Conservation (phyloP, 805 yeast species). For the Nakazawaea sp. region DNA sequence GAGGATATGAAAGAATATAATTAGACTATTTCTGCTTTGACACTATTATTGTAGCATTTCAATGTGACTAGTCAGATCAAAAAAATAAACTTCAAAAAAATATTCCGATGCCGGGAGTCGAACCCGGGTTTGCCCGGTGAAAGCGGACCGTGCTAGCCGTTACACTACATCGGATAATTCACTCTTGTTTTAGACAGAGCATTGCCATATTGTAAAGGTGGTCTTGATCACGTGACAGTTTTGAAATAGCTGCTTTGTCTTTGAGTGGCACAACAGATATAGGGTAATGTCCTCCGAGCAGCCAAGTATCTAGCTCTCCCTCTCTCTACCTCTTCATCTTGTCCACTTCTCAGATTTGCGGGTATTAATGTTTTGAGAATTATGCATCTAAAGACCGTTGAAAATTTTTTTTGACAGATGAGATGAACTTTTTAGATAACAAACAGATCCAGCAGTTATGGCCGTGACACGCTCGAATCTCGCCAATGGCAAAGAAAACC, state of each 20-base stretch:
- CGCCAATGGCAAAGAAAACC: not conserved
- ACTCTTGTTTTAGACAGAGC: no score
- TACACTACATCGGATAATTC: constrained; percentile 65
- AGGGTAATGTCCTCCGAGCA: no score
- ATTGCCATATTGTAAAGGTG: no score
- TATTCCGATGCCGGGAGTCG: constrained; percentile 81
- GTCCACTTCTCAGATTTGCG: not conserved
- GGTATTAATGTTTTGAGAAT: not conserved
- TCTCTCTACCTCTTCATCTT: no score
- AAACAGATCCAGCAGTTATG: not conserved
- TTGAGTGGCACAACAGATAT: no score
- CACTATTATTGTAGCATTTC: not conserved
- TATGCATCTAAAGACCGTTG: not conserved
- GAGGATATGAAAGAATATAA: constrained; percentile 34
- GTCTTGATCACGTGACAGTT: no score
- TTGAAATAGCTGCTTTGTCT: no score
- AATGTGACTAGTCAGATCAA: not conserved
- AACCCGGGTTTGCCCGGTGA: constrained; percentile 83
- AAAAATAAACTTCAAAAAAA: constrained; percentile 15
- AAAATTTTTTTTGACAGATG: no score
- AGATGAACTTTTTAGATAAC: not conserved
- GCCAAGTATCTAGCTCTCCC: no score
- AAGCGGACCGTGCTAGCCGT: constrained; percentile 82
- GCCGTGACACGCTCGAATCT: constrained; percentile 4
- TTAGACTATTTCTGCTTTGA: no score